Evolutionary conservation across 2,329 filamentous ascomycete genomes (phyloP).

Genomic region (Trichoderma harzianum): DNA sequence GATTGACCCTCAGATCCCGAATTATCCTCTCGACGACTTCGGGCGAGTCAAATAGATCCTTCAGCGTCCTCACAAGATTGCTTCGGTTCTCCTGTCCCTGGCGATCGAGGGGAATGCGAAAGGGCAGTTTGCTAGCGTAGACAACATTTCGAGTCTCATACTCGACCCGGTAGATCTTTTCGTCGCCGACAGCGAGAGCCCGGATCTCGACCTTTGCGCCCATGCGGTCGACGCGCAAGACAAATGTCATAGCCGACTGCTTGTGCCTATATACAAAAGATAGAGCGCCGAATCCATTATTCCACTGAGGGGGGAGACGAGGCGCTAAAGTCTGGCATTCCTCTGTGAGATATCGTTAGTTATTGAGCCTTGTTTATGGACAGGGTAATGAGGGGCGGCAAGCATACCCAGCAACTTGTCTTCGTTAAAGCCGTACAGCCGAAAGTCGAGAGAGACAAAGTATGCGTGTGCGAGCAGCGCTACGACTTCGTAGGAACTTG

Average conservation of each 20-base stretch:
- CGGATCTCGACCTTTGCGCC: constrained; percentile 81
- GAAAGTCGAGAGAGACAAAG: constrained; percentile 76
- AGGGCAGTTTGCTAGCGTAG: constrained; percentile 53
- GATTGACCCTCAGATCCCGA: constrained; percentile 67
- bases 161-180: constrained; percentile 77
- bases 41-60: constrained; percentile 69
- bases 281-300: constrained; percentile 65
- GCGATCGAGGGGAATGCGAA: constrained; percentile 51
- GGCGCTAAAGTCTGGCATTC: constrained; percentile 56
- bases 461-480: constrained; percentile 81
- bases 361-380: neutral
- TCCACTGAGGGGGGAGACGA: constrained; percentile 75
- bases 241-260: constrained; percentile 79
- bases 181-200: constrained; percentile 74
- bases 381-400: neutral
- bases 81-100: constrained; percentile 46
- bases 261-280: constrained; percentile 84
- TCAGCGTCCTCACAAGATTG: constrained; percentile 46
- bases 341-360: constrained; percentile 19
- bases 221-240: constrained; percentile 77
- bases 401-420: constrained; percentile 66
- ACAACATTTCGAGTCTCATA: constrained; percentile 69
- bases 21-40: constrained; percentile 56
- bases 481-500: constrained; percentile 74
- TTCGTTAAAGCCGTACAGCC: constrained; percentile 78